Percentiles rank a stretch among this genome's conserved stretches.
phyloP scores from a whole-genome alignment of 768 basidiomycete species.

The Leccinellum rugosiceps region DNA sequence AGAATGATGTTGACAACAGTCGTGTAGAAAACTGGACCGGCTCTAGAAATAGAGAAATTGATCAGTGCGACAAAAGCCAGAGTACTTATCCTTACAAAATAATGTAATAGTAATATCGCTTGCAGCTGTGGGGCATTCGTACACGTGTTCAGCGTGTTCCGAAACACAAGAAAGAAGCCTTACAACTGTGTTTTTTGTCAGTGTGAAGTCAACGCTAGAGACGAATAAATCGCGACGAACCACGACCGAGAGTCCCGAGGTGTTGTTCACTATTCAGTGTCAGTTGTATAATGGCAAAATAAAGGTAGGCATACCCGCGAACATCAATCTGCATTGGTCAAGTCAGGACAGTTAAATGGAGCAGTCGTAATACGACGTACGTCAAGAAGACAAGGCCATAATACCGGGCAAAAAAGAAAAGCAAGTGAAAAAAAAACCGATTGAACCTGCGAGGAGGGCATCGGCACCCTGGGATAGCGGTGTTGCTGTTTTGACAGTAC shows the following conservation, averaged over 20 bases:
- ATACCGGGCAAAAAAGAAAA: conserved; percentile 25
- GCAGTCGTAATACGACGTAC: conserved; percentile 2
- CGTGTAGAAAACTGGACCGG: conserved; percentile 16
- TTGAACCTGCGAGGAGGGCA: neutral
- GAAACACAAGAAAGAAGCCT: neutral
- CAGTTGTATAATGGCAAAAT: neutral
- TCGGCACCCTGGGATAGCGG: neutral
- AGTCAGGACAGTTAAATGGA: neutral
- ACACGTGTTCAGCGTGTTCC: neutral
- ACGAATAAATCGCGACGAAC: conserved; percentile 6
- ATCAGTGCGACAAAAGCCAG: neutral
- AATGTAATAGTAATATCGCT: conserved; percentile 20
- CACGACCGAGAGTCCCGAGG: conserved; percentile 14
- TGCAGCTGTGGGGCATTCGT: conserved; percentile 13
- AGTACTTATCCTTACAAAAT: conserved; percentile 14
- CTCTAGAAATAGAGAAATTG: conserved; percentile 3
- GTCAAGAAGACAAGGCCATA: conserved; percentile 23
- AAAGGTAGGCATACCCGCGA: conserved; percentile 10
- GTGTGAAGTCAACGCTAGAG: neutral
- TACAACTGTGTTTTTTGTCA: conserved; percentile 15
- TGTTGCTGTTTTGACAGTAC: neutral
- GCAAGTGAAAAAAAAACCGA: conserved; percentile 7
- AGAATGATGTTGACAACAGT: conserved; percentile 22
- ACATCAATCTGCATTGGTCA: conserved; percentile 7
- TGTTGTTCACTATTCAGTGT: conserved; percentile 17